Evolutionary conservation across 208 protist genomes (phyloP).

Genomic region (Crithidia mellificae): DNA sequence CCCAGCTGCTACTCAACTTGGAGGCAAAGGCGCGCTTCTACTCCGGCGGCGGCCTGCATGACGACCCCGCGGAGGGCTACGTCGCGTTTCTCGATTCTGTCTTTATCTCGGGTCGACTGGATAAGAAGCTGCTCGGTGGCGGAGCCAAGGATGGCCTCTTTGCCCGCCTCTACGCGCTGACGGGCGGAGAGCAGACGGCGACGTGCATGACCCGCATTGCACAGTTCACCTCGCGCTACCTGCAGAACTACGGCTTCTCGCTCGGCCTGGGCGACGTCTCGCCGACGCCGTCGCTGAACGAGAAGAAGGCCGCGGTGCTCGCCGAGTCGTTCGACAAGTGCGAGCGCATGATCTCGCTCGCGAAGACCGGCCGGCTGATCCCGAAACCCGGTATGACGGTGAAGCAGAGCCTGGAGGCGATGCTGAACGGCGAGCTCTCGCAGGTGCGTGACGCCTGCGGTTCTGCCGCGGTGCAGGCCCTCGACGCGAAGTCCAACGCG

Average conservation of each 20-base stretch:
- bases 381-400: slow-evolving; percentile 94
- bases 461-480: slow-evolving; percentile 93
- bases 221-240: slow-evolving; percentile 92
- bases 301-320: slow-evolving; percentile 93
- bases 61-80: slow-evolving; percentile 92
- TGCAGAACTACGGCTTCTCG: slow-evolving; percentile 98
- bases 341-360: slow-evolving; percentile 93
- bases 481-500: slow-evolving; percentile 94
- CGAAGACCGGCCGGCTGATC: slow-evolving; percentile 89
- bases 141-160: slow-evolving; percentile 96
- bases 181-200: slow-evolving; percentile 84
- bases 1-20: slow-evolving; percentile 87
- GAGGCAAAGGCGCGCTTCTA: slow-evolving; percentile 93
- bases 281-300: slow-evolving; percentile 88
- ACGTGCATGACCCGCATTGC: slow-evolving; percentile 95
- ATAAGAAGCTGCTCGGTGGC: slow-evolving; percentile 97
- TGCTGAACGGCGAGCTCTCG: slow-evolving; percentile 96
- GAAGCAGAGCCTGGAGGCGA: slow-evolving; percentile 94
- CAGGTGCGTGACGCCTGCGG: slow-evolving; percentile 98
- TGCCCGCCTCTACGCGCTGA: slow-evolving; percentile 92
- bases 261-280: slow-evolving; percentile 99
- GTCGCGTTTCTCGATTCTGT: slow-evolving; percentile 93
- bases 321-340: slow-evolving; percentile 91
- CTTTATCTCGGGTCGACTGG: slow-evolving; percentile 96
- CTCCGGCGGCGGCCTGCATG: slow-evolving; percentile 54